phyloP scores from a whole-genome alignment of 1,284 basidiomycete genomes.

The Leccinum fuscescens region DNA sequence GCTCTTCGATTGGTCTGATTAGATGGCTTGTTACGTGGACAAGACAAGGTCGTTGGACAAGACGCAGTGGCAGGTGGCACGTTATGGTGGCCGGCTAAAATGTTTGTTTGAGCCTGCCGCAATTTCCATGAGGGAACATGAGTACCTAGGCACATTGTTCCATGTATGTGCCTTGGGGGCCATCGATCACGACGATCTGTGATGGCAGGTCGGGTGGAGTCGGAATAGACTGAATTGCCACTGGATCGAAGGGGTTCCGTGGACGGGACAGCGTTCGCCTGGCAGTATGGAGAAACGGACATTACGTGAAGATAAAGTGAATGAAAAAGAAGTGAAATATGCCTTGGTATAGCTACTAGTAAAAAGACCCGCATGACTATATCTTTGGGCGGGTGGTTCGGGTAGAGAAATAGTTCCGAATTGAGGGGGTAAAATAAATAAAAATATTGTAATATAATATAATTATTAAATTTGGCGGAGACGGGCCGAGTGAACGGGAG shows the following conservation, averaged over 20 bases:
- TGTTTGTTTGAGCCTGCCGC: background rate
- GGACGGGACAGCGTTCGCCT: background rate
- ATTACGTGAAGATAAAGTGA: slow-evolving; percentile 11
- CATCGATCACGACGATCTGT: slow-evolving; percentile 18
- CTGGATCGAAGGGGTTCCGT: slow-evolving; percentile 13
- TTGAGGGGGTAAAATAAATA: background rate
- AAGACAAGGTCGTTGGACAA: background rate
- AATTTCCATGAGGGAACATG: background rate
- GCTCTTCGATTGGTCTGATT: slow-evolving; percentile 12
- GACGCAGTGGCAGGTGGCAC: background rate
- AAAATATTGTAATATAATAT: background rate
- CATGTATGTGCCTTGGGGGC: slow-evolving; percentile 10
- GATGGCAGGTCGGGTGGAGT: slow-evolving; percentile 12
- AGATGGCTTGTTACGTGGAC: background rate
- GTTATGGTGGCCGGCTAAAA: slow-evolving; percentile 3
- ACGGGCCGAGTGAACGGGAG: slow-evolving; percentile 24
- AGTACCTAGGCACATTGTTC: slow-evolving; percentile 10
- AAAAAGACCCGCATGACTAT: slow-evolving; percentile 9
- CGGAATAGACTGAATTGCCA: slow-evolving; percentile 11
- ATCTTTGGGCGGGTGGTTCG: background rate
- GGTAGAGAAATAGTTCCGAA: slow-evolving; percentile 11
- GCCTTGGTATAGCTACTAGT: background rate
- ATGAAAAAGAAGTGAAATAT: slow-evolving; percentile 13
- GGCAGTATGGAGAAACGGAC: background rate
- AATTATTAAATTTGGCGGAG: background rate